phyloP scores from a whole-genome alignment of 1,284 basidiomycete species.

The Vanrija humicola region DNA sequence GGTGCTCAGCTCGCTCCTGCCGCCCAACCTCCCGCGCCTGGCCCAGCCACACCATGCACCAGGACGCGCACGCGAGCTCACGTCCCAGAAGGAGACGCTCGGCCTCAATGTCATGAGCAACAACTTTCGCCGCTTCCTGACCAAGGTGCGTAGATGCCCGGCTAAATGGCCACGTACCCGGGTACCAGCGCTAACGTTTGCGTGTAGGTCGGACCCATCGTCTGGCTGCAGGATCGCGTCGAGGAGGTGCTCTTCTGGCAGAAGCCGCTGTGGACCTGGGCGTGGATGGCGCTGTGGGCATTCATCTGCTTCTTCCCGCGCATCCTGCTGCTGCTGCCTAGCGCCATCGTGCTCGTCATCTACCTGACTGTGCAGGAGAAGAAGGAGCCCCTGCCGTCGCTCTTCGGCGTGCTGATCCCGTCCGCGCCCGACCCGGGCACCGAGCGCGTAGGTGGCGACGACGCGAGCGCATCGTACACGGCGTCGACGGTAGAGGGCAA shows the following conservation, averaged over 20 bases:
- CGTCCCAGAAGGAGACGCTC: slow-evolving; percentile 39
- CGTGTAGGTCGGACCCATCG: slow-evolving; percentile 44
- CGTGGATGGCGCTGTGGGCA: slow-evolving; percentile 44
- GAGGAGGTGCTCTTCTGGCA: slow-evolving; percentile 51
- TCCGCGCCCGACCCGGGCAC: slow-evolving; percentile 13
- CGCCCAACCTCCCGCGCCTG: slow-evolving; percentile 40
- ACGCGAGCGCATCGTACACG: slow-evolving; percentile 3
- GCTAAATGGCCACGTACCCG: too few species aligned
- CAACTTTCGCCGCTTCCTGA: slow-evolving; percentile 48
- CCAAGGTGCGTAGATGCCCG: slow-evolving; percentile 28
- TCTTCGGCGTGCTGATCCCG: slow-evolving; percentile 26
- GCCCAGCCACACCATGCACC: slow-evolving; percentile 10
- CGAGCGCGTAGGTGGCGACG: neutral
- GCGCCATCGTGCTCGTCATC: slow-evolving; percentile 34
- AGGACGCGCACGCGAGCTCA: slow-evolving; percentile 27
- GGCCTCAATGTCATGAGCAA: slow-evolving; percentile 43
- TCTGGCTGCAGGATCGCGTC: slow-evolving; percentile 48
- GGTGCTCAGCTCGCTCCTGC: slow-evolving; percentile 36
- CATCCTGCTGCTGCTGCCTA: slow-evolving; percentile 41
- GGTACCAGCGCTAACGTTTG: neutral
- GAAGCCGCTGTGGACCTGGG: slow-evolving; percentile 47
- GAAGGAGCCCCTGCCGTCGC: slow-evolving; percentile 29
- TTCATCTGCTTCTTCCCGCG: slow-evolving; percentile 49
- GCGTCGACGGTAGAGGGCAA: slow-evolving; percentile 18
- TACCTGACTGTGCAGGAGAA: slow-evolving; percentile 42